Conservation (phyloP, 1,284 basidiomycete species). For the Cryptococcus wingfieldii region DNA sequence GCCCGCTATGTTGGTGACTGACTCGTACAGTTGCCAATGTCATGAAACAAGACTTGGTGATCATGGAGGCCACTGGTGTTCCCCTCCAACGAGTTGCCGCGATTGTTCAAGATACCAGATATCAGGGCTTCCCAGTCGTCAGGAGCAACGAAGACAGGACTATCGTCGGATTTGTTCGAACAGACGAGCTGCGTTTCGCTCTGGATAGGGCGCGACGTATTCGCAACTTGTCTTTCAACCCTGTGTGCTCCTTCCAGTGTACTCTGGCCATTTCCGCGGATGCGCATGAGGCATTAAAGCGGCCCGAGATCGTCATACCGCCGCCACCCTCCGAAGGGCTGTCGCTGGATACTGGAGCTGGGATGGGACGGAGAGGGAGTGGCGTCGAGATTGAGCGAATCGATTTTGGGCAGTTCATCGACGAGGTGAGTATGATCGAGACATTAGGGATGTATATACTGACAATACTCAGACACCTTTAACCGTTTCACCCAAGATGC, state of each 20-base stretch:
- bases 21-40: constrained; percentile 68
- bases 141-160: constrained; percentile 54
- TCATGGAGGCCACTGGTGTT: constrained; percentile 71
- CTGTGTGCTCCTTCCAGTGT: constrained; percentile 64
- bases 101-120: constrained; percentile 63
- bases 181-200: constrained; percentile 78
- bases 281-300: constrained; percentile 10
- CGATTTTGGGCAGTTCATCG: constrained; percentile 85
- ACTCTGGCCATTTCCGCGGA: constrained; percentile 27
- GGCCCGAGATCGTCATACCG: constrained; percentile 37
- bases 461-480: constrained; percentile 67
- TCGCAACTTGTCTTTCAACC: constrained; percentile 61
- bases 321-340: constrained; percentile 2
- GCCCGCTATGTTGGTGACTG: background rate
- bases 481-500: constrained; percentile 85
- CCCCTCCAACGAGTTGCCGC: constrained; percentile 61
- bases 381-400: constrained; percentile 50
- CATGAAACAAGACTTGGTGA: constrained; percentile 76
- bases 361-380: constrained; percentile 18
- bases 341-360: constrained; percentile 3
- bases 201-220: constrained; percentile 69
- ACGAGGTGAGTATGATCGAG: constrained; percentile 60
- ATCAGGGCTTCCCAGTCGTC: constrained; percentile 90
- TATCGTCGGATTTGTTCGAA: constrained; percentile 82
- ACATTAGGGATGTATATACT: background rate